Evolutionary conservation across 1,284 basidiomycete species (phyloP), one percentile per base, ranked within the genome.

Genomic region (Trichosporon coremiiforme): DNA sequence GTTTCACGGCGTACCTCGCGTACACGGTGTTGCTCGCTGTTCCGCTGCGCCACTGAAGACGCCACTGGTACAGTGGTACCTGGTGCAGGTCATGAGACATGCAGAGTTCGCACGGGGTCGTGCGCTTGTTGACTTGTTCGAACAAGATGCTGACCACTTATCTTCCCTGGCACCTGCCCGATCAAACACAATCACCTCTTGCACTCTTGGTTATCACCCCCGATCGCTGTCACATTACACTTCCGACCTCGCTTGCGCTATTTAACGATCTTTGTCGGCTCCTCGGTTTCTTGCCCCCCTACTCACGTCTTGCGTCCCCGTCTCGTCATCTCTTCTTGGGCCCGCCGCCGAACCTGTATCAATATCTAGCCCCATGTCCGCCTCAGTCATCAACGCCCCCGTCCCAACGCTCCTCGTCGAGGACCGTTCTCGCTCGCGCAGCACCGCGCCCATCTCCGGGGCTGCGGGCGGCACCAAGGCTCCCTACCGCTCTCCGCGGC

Each of bases 401-500:
- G 29, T 22, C 25, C 55, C 55, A 20, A 22, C 50, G 25, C 64
- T 64, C 60, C 64, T 63, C 33, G 64, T 38, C 12, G 45, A 53
- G 13, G 69, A 62, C 53, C 50, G 41, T 33, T 25, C 60, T 25
- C 45, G 25, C 15, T 38, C 31, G 5, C 66, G 60, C 53, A 29
- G 50, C 29, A 25, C 50, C 10, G 22, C n/a, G 31, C 25, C 65
- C n/a, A 35, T 63, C 67, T 13, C 57, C 9, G 45, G 57, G 57
- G n/a, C 36, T 12, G 7, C 50, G 2, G 20, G n/a, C 20, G 50
- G 38, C 22, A 53, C 64, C 15, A 47, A 65, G 41, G 45, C 68
- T 10, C 68, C 70, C 2, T 73, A 71, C 63, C 50, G 33, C 47
- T 69, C 70, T 1, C 70, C 72, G 20, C 72, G 72, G 33, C 67